Percentiles rank a stretch among this genome's conserved stretches.
phyloP scores from a whole-genome alignment of 2,329 filamentous ascomycete species.

The Paraphoma chrysanthemicola region DNA sequence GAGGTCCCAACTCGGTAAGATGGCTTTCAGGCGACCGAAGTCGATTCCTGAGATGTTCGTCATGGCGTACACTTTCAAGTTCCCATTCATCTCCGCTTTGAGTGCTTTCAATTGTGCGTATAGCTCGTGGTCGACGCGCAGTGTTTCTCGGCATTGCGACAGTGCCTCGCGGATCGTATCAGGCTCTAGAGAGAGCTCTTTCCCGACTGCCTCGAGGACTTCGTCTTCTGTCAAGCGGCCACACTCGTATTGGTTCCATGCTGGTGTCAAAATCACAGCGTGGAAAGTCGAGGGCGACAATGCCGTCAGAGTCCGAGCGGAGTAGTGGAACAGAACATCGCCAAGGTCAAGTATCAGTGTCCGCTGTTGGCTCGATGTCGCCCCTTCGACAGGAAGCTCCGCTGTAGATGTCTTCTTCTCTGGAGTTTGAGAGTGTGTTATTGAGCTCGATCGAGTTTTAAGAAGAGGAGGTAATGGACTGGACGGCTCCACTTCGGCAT shows the following conservation, averaged over 20 bases:
- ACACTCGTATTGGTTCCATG: slow-evolving; percentile 39
- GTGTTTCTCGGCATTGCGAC: slow-evolving; percentile 33
- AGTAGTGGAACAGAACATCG: slow-evolving; percentile 47
- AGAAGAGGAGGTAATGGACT: background rate
- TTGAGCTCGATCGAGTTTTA: background rate
- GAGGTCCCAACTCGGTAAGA: slow-evolving; percentile 37
- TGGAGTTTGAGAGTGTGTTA: background rate
- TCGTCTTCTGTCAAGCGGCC: slow-evolving; percentile 28
- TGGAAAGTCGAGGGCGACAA: slow-evolving; percentile 26
- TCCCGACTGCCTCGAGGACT: slow-evolving; percentile 16
- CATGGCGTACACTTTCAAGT: slow-evolving; percentile 39
- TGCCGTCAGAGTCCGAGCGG: slow-evolving; percentile 26
- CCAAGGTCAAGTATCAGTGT: slow-evolving; percentile 45
- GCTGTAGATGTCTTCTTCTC: background rate
- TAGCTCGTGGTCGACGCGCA: slow-evolving; percentile 30
- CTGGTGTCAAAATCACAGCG: slow-evolving; percentile 30
- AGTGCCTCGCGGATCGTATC: slow-evolving; percentile 35
- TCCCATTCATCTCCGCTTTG: slow-evolving; percentile 12
- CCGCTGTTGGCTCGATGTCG: background rate
- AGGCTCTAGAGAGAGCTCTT: slow-evolving; percentile 28
- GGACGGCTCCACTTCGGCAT: background rate
- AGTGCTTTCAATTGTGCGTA: slow-evolving; percentile 25
- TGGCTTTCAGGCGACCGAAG: slow-evolving; percentile 25
- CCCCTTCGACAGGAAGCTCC: background rate
- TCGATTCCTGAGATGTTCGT: slow-evolving; percentile 42